Base-by-base conservation (phyloP, 169 alveolate species). In the Eimeria acervulina region DNA sequence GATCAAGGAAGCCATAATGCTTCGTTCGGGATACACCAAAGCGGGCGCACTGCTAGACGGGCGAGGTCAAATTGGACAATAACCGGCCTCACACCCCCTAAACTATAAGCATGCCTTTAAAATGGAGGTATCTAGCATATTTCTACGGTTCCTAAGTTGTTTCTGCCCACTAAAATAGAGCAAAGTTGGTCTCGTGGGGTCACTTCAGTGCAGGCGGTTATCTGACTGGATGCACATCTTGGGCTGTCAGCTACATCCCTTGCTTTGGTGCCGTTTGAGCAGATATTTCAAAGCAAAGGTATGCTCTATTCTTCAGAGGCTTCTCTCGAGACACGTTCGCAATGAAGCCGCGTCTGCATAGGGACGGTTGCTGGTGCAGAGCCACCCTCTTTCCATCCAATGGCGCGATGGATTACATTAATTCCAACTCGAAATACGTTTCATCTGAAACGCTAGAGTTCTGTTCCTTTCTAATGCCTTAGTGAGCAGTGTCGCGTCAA, bases 351-450 rank as follows among this genome's bases (percentile, higher is more conserved):
- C 28, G 31, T 17, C 51, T 13, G 51, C 83, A 36, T 51, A 36
- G 83, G 83, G 51, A 31, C 33, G 40, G 83, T 72, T 72, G 83
- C 33, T 72, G 51, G 83, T 72, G 83, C 83, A 72, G 52, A 72
- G 31, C 83, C 83, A 44, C 78, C 42, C 7, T 26, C 52, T 72
- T 0, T 6, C 28, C 80, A 12, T 33, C 80, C 31, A 36, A 31
- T 19, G 83, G 51, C 83, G 36, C 83, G 31, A 3, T 6, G 23
- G 47, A 36, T 0, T 36, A 21, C 52, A 15, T 31, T 2, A 36
- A 19, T 31, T 72, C 83, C 52, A 72, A 72, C 83, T 72, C 0
- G 51, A 72, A 72, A 36, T 72, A 19, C 17, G 47, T 36, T 17
- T 36, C 52, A 36, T 72, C 52, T 17, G 21, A 3, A 21, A 19